Evolutionary conservation across 2,329 filamentous ascomycete species (phyloP), one percentile per base, ranked within the genome.

Genomic region (Clonostachys rosea): DNA sequence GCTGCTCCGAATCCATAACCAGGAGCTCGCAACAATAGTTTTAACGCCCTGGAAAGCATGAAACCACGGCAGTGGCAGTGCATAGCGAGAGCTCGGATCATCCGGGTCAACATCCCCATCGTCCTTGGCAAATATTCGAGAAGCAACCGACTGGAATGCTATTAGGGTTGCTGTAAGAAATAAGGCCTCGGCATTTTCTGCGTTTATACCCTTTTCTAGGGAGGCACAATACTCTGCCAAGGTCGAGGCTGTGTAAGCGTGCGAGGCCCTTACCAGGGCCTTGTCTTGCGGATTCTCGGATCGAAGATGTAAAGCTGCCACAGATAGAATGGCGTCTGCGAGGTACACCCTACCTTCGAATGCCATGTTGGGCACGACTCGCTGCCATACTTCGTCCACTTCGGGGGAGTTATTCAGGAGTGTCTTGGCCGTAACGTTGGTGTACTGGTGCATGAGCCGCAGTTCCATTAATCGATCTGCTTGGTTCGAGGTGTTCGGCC

Each of bases 21-120:
- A 86, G 13, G 80, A 83, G 4, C 76, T 75, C 17, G 81, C 77
- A 1, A 84, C 81, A 34, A 86, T 73, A 3, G 81, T 78, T 59
- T 85, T 86, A 52, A 86, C 79, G 11, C 82, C 82, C 55, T 85
- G 82, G 56, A 84, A 85, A 5, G 82, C 77, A 57, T 85, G 81
- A 50, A 86, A 85, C 81, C 80, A 85, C 4, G 78, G 73, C 40
- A 84, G 63, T 1, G 82, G 82, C n/a, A 84, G 63, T 16, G 70
- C 68, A 57, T 86, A 86, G 37, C 68, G 68, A 41, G 52, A 66
- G n/a, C 61, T 59, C 4, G 65, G 58, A 30, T 71, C 67, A 43
- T 66, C 64, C 5, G 59, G 55, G 11, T 59, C 58, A 9, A 62
- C 51, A 36, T 71, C 66, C 14, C 63, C 63, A 30, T 83, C 79